Percentiles rank a stretch among this genome's conserved stretches.
phyloP scores from a whole-genome alignment of 139 green algal species.

The Micromonas pusilla region DNA sequence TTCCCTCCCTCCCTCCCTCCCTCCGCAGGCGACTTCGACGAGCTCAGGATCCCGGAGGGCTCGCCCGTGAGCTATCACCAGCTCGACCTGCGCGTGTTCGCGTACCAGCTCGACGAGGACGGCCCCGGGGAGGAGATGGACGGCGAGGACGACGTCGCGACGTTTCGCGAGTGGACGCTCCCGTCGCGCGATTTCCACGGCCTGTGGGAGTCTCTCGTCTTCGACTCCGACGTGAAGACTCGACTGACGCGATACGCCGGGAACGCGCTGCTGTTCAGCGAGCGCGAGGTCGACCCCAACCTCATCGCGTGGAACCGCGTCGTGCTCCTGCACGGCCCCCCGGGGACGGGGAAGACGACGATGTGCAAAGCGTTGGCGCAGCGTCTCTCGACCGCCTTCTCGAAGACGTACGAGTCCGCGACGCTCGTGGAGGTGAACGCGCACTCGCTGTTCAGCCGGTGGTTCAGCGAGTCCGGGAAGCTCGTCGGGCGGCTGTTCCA shows the following conservation, averaged over 20 bases:
- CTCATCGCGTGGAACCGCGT: conserved; percentile 80
- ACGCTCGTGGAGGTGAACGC: conserved; percentile 91
- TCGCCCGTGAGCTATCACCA: background rate
- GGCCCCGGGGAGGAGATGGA: conserved; percentile 38
- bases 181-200: conserved; percentile 58
- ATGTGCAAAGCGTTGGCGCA: conserved; percentile 81
- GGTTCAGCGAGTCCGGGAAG: conserved; percentile 87
- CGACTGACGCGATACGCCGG: conserved; percentile 72
- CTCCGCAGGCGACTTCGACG: background rate
- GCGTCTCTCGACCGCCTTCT: conserved; percentile 54
- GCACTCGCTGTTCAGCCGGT: conserved; percentile 91
- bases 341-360: conserved; percentile 65
- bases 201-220: conserved; percentile 75
- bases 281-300: conserved; percentile 60
- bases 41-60: background rate
- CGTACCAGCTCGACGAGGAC: conserved; percentile 19
- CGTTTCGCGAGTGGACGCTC: conserved; percentile 69
- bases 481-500: conserved; percentile 70
- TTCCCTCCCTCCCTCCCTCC: too few species aligned
- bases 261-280: conserved; percentile 77
- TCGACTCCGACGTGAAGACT: conserved; percentile 66
- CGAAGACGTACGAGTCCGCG: conserved; percentile 19
- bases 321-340: conserved; percentile 72
- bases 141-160: conserved; percentile 54
- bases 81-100: background rate